Conservation (phyloP, 129 eudicot species). For the Rutidosis leptorrhynchoides region DNA sequence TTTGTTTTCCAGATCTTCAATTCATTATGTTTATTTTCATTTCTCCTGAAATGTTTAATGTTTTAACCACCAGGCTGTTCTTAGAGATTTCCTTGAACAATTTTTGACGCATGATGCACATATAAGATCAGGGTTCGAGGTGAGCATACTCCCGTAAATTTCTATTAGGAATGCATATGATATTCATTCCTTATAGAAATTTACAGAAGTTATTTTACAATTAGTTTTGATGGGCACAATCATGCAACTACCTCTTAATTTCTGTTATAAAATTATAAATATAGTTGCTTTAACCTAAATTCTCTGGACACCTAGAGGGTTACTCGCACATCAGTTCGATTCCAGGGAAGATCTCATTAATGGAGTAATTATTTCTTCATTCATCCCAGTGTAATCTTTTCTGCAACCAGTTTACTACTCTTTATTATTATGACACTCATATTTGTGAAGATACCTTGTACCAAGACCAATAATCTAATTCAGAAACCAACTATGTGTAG, state of each 20-base stretch:
- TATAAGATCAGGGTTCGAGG: slow-evolving; percentile 89
- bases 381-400: slow-evolving; percentile 76
- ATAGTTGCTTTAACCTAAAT: slow-evolving; percentile 98
- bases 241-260: slow-evolving; percentile 24
- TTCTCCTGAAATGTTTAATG: slow-evolving; percentile 7
- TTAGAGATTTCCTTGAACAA: slow-evolving; percentile 72
- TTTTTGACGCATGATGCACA: slow-evolving; percentile 88
- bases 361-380: slow-evolving; percentile 90
- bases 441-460: slow-evolving; percentile 94
- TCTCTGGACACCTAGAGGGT: slow-evolving; percentile 94
- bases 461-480: slow-evolving; percentile 94
- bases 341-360: slow-evolving; percentile 94
- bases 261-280: slow-evolving; percentile 20
- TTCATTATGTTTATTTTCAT: background rate
- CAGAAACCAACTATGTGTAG: slow-evolving; percentile 81
- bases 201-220: background rate
- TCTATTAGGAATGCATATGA: background rate
- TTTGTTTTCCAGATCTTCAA: too few species aligned
- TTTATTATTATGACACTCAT: slow-evolving; percentile 1
- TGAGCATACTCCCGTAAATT: slow-evolving; percentile 34
- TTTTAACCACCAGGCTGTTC: slow-evolving; percentile 69
- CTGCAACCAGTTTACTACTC: slow-evolving; percentile 2
- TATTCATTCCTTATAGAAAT: slow-evolving; percentile 13
- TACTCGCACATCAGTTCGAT: slow-evolving; percentile 89
- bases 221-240: background rate